These are phyloP conservation scores for Talaromyces islandicus DNA, from an alignment of 2,329 filamentous ascomycete genomes.

Conservation along the genomic window DNA sequence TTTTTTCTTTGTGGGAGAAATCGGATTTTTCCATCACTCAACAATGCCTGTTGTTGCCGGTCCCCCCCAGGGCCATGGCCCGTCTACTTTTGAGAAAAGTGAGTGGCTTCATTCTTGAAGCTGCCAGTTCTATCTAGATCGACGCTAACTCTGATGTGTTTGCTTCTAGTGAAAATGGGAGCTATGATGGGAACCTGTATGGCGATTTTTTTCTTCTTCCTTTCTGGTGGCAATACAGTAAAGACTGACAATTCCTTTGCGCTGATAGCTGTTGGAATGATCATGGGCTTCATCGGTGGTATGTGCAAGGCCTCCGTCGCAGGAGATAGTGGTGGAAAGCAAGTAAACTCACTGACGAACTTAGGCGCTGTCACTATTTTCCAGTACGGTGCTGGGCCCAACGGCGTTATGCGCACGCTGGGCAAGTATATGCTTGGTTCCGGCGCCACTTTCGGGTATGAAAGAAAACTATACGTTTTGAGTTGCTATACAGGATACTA, in stretches of 20 bases:
- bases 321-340: slow-evolving; percentile 12
- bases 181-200: slow-evolving; percentile 97
- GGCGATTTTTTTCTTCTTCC: slow-evolving; percentile 33
- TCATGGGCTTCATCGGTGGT: slow-evolving; percentile 99
- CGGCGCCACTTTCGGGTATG: slow-evolving; percentile 90
- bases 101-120: slow-evolving; percentile 22
- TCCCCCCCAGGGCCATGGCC: slow-evolving; percentile 48
- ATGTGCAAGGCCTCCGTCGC: slow-evolving; percentile 24
- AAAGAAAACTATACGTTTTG: slow-evolving; percentile 31
- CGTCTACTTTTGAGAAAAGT: slow-evolving; percentile 68
- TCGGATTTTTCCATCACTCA: neutral
- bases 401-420: slow-evolving; percentile 87
- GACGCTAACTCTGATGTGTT: slow-evolving; percentile 14
- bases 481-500: slow-evolving; percentile 3
- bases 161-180: slow-evolving; percentile 81
- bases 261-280: slow-evolving; percentile 74
- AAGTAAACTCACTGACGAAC: slow-evolving; percentile 6
- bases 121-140: neutral
- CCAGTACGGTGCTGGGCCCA: slow-evolving; percentile 84
- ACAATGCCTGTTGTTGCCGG: slow-evolving; percentile 54
- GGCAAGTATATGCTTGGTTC: slow-evolving; percentile 97
- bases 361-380: slow-evolving; percentile 89
- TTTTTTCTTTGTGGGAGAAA: neutral
- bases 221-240: slow-evolving; percentile 3
- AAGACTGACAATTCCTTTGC: slow-evolving; percentile 11